phyloP scores from a whole-genome alignment of 805 yeast species.

The Suhomyces sp. region DNA sequence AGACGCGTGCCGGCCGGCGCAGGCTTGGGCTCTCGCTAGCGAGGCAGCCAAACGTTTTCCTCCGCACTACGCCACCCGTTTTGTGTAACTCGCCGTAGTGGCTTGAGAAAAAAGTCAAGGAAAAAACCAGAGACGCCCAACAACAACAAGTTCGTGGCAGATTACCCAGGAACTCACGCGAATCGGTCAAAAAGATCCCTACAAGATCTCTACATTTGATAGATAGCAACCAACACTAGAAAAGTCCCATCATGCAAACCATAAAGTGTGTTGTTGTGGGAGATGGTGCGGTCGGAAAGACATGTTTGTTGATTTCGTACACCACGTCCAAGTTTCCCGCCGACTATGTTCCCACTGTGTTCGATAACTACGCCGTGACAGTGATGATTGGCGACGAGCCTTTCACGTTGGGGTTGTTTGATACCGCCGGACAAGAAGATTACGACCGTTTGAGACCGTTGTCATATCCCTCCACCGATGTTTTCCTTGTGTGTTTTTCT shows the following conservation, averaged over 20 bases:
- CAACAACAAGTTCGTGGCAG: constrained; percentile 5
- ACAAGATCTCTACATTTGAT: no score
- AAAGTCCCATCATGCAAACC: constrained; percentile 42
- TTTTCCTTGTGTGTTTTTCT: constrained; percentile 91
- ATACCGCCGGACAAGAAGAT: constrained; percentile 99
- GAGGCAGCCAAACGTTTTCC: neutral
- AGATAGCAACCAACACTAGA: neutral
- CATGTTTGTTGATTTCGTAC: constrained; percentile 91
- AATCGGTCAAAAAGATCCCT: neutral
- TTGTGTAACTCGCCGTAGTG: constrained; percentile 1
- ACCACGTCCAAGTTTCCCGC: constrained; percentile 97
- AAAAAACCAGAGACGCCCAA: constrained; percentile 3
- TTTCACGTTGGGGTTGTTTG: constrained; percentile 93
- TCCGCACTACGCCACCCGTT: neutral
- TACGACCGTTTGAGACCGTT: constrained; percentile 96
- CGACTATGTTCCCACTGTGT: constrained; percentile 98
- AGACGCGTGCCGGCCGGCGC: no score
- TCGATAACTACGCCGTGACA: constrained; percentile 91
- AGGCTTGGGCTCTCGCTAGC: neutral
- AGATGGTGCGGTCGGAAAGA: constrained; percentile 99
- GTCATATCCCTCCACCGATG: constrained; percentile 96
- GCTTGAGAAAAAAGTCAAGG: constrained; percentile 7
- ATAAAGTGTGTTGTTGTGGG: constrained; percentile 98
- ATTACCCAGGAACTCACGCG: no score
- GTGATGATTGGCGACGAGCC: constrained; percentile 98